These are phyloP conservation scores for Bigelowiella natans DNA, from an alignment of 78 protist species.

Conservation along the genomic window DNA sequence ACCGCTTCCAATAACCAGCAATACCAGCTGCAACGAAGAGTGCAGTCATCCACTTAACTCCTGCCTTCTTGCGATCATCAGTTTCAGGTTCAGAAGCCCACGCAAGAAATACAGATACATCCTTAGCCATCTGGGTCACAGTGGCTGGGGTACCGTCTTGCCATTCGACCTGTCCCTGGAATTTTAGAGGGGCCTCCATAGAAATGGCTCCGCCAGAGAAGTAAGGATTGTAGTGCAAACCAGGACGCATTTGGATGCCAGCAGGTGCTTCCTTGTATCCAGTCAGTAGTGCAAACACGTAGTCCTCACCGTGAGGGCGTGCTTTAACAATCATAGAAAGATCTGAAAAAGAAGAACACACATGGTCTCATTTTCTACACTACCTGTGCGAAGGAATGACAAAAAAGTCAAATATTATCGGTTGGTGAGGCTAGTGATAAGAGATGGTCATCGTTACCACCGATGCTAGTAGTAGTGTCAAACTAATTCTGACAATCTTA, in stretches of 20 bases:
- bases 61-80: conserved; percentile 67
- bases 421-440: too few relatives aligned
- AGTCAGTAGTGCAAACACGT: conserved; percentile 69
- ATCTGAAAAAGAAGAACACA: conserved; percentile 23
- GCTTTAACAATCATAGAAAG: conserved; percentile 68
- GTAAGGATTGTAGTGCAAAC: conserved; percentile 72
- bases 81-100: conserved; percentile 77
- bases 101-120: conserved; percentile 67
- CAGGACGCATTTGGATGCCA: conserved; percentile 55
- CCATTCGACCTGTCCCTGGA: conserved; percentile 59
- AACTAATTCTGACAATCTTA: too few relatives aligned
- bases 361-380: too few relatives aligned
- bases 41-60: conserved; percentile 5
- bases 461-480: too few relatives aligned
- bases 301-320: conserved; percentile 46
- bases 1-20: conserved; percentile 38
- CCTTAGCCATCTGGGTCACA: conserved; percentile 81
- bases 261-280: conserved; percentile 71
- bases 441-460: too few relatives aligned
- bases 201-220: conserved; percentile 74
- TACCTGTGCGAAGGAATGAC: too few relatives aligned
- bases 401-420: too few relatives aligned
- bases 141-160: conserved; percentile 78
- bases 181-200: conserved; percentile 60
- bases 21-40: background rate